Evolutionary conservation across 176 grass and related monocot species (phyloP).

Genomic region (Neostapfia colusana): DNA sequence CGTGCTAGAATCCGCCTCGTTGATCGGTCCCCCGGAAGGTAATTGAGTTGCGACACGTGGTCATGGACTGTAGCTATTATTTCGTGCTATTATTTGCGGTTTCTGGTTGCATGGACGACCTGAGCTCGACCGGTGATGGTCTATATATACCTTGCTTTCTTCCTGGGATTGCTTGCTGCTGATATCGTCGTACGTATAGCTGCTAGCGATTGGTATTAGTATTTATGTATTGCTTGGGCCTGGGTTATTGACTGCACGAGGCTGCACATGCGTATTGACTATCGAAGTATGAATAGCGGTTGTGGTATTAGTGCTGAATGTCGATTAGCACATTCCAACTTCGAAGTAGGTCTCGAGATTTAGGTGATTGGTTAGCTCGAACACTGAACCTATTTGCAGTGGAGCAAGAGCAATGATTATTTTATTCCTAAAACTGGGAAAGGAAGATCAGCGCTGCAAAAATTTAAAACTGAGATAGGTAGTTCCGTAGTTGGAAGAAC

Average conservation of each 20-base stretch:
- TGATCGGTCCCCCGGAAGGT: background rate
- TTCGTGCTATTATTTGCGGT: conserved; percentile 31
- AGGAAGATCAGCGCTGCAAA: background rate
- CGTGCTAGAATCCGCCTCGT: background rate
- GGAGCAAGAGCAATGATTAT: background rate
- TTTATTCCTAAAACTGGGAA: background rate
- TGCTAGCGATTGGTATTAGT: background rate
- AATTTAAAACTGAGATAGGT: background rate
- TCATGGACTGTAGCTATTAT: conserved; percentile 18
- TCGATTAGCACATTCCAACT: conserved; percentile 27
- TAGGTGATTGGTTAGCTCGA: background rate
- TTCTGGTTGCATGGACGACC: conserved; percentile 29
- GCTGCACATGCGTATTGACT: background rate
- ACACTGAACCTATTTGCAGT: background rate
- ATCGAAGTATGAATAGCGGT: background rate
- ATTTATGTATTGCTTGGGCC: background rate
- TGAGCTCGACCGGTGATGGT: background rate
- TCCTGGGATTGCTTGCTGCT: background rate
- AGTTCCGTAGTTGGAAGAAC: background rate
- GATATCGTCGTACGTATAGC: background rate
- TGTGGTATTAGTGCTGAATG: background rate
- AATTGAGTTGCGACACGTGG: background rate
- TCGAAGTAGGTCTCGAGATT: background rate
- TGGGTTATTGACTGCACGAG: background rate
- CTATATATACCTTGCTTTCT: background rate